A percentile compares a stretch with the other conserved stretches of the same genome.
phyloP scores from a whole-genome alignment of 2,329 filamentous ascomycete genomes.

The Fusarium sp. region DNA sequence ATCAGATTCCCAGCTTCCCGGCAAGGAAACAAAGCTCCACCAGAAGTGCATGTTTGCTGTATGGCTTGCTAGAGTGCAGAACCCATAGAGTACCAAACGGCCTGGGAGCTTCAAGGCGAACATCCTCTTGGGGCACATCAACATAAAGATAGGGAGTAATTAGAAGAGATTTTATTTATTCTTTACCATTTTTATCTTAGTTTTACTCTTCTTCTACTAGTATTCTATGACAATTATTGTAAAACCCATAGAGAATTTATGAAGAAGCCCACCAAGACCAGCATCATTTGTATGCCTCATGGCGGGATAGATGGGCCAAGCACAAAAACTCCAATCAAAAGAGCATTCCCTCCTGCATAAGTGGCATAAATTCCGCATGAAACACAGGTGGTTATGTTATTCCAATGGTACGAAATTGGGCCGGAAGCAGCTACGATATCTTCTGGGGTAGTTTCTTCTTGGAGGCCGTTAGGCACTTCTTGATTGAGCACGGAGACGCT shows the following conservation, averaged over 20 bases:
- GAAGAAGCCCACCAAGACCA: background rate
- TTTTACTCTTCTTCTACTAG: background rate
- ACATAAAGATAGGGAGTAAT: background rate
- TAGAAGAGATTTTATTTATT: background rate
- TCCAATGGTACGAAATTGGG: background rate
- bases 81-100: background rate
- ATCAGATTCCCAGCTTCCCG: background rate
- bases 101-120: background rate
- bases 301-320: background rate
- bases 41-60: background rate
- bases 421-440: background rate
- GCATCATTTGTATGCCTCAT: background rate
- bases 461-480: background rate
- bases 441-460: background rate
- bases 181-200: background rate
- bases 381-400: background rate
- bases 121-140: background rate
- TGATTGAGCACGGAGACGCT: background rate
- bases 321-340: background rate
- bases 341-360: background rate
- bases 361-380: background rate
- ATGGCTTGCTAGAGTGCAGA: background rate
- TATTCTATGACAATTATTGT: background rate
- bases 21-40: background rate
- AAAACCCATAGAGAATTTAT: background rate